Percentiles rank a stretch among this genome's conserved stretches.
Conservation (phyloP, 306 rosid genomes). For the Cucurbita moschata region DNA sequence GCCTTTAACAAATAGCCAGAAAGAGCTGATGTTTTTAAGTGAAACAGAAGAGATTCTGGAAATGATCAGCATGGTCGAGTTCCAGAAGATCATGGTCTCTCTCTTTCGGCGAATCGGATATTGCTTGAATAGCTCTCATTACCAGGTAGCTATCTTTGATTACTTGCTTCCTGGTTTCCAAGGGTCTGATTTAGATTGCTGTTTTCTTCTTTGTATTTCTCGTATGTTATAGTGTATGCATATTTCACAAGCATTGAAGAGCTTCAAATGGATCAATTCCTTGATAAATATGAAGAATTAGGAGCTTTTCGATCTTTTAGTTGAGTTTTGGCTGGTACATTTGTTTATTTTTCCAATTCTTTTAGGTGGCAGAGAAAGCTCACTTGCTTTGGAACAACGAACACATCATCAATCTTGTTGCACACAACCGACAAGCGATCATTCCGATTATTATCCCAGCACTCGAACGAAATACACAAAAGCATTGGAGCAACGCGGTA, state of each 20-base stretch:
- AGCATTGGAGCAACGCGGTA: constrained; percentile 95
- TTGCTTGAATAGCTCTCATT: constrained; percentile 80
- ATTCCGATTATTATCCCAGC: constrained; percentile 83
- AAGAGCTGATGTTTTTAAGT: constrained; percentile 92
- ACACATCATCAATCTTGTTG: constrained; percentile 58
- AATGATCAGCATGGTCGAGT: constrained; percentile 73
- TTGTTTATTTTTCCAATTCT: background rate
- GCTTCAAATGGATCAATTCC: background rate
- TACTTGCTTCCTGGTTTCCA: background rate
- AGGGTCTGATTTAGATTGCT: background rate
- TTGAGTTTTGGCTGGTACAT: background rate
- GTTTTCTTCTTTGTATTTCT: background rate
- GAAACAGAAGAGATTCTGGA: constrained; percentile 94
- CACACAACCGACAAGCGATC: constrained; percentile 71
- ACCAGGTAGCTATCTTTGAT: constrained; percentile 47
- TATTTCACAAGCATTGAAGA: background rate
- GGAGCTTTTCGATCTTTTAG: background rate
- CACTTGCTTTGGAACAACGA: constrained; percentile 95
- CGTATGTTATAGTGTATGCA: background rate
- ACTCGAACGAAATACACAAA: constrained; percentile 56
- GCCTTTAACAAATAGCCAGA: constrained; percentile 95
- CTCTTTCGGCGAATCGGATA: constrained; percentile 55
- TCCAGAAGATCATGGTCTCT: constrained; percentile 73
- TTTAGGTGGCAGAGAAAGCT: constrained; percentile 89
- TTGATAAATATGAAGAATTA: background rate